A percentile compares a stretch with the other conserved stretches of the same genome.
Evolutionary conservation across 108 stramenopile genomes (phyloP).

Genomic region (Schizochytrium sp.): DNA sequence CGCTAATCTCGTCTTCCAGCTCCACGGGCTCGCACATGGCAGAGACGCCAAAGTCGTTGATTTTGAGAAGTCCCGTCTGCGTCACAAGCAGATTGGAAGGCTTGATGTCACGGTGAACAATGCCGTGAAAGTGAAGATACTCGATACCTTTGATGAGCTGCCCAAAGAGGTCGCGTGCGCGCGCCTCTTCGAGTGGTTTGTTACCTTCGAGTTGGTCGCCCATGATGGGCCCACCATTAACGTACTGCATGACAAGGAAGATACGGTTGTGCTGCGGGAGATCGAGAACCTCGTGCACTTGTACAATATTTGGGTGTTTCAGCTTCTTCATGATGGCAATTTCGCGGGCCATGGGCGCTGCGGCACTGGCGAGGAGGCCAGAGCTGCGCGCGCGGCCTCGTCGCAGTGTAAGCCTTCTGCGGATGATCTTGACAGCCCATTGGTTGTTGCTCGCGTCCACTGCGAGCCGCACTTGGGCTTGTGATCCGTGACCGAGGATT

Average conservation of each 20-base stretch:
- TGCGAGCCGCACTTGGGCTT: background rate
- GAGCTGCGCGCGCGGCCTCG: background rate
- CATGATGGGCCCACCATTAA: slow-evolving; percentile 62
- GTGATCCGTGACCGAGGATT: background rate
- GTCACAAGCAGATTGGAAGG: slow-evolving; percentile 53
- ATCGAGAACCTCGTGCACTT: slow-evolving; percentile 58
- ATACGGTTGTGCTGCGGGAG: slow-evolving; percentile 64
- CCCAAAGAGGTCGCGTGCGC: slow-evolving; percentile 35
- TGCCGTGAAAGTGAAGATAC: slow-evolving; percentile 57
- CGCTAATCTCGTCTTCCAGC: background rate
- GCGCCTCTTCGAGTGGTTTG: slow-evolving; percentile 34
- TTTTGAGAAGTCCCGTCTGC: slow-evolving; percentile 38
- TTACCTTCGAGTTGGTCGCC: slow-evolving; percentile 30
- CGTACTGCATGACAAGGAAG: slow-evolving; percentile 65
- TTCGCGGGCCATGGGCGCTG: slow-evolving; percentile 34
- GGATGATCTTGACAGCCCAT: slow-evolving; percentile 11
- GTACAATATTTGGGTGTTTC: slow-evolving; percentile 50
- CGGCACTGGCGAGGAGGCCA: background rate
- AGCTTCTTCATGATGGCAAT: slow-evolving; percentile 70
- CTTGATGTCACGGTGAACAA: slow-evolving; percentile 62
- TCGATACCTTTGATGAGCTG: slow-evolving; percentile 46
- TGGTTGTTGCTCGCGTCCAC: background rate
- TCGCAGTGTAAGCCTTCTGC: background rate
- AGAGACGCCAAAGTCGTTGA: slow-evolving; percentile 60
- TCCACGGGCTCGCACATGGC: slow-evolving; percentile 34